These are phyloP conservation scores for Backusella tarrabulga DNA, from an alignment of 192 early-diverging fungal genomes.

Conservation along the genomic window DNA sequence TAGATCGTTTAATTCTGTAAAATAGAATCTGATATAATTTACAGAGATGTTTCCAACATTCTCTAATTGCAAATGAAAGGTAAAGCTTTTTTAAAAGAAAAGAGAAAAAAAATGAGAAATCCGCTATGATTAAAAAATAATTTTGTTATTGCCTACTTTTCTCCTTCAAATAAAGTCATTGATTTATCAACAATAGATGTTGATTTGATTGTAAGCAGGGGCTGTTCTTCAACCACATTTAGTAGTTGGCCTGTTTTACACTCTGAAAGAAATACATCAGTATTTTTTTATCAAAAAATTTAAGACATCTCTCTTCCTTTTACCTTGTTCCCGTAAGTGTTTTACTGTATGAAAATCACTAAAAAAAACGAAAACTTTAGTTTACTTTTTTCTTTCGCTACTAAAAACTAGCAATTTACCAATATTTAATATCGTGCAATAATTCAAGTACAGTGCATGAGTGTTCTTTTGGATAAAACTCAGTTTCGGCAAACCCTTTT, in stretches of 20 bases:
- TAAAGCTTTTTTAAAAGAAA: background rate
- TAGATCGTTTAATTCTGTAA: slow-evolving; percentile 48
- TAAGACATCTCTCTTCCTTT: background rate
- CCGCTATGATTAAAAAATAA: background rate
- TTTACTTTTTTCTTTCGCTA: background rate
- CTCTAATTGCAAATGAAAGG: slow-evolving; percentile 44
- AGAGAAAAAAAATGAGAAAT: background rate
- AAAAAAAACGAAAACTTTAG: background rate
- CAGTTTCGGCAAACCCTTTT: slow-evolving; percentile 50
- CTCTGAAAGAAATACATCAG: background rate
- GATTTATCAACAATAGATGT: slow-evolving; percentile 59
- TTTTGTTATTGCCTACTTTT: slow-evolving; percentile 33
- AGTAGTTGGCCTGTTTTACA: background rate
- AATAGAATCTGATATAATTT: slow-evolving; percentile 61
- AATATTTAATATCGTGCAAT: background rate
- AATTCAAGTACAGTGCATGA: background rate
- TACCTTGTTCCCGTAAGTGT: background rate
- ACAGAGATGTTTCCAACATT: slow-evolving; percentile 72
- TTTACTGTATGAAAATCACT: background rate
- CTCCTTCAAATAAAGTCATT: slow-evolving; percentile 80
- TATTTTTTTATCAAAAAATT: background rate
- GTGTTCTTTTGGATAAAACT: slow-evolving; percentile 33
- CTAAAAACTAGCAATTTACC: background rate
- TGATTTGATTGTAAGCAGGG: slow-evolving; percentile 62
- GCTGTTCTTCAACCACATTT: slow-evolving; percentile 61